Percentiles rank a stretch among this genome's conserved stretches.
Evolutionary conservation across 192 early-diverging fungal species (phyloP).

Genomic region (Lunasporangiospora selenospora): DNA sequence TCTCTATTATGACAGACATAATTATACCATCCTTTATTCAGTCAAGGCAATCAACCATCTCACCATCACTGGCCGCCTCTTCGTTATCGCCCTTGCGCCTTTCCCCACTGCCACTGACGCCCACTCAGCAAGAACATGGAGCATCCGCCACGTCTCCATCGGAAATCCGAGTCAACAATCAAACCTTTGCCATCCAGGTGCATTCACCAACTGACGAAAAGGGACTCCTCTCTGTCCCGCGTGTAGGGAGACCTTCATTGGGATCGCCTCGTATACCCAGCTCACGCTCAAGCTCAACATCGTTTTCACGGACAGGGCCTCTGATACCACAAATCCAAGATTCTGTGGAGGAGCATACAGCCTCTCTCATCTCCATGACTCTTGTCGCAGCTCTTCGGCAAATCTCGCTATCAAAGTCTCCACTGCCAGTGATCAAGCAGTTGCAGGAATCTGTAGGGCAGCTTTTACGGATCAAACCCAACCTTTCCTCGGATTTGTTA

Average conservation of each 20-base stretch:
- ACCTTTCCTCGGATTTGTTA: conserved; percentile 57
- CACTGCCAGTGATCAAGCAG: conserved; percentile 51
- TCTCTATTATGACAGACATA: conserved; percentile 51
- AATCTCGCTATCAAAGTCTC: conserved; percentile 40
- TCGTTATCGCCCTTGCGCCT: not conserved
- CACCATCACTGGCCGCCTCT: not conserved
- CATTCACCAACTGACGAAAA: conserved; percentile 40
- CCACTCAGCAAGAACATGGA: not conserved
- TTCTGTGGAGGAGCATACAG: conserved; percentile 48
- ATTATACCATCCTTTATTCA: conserved; percentile 54
- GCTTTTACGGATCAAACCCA: conserved; percentile 54
- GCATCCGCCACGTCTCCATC: conserved; percentile 26
- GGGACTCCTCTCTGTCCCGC: conserved; percentile 22
- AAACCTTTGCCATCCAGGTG: conserved; percentile 33
- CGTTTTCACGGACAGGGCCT: conserved; percentile 8
- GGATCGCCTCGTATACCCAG: conserved; percentile 19
- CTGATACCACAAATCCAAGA: conserved; percentile 22
- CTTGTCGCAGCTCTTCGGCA: conserved; percentile 58
- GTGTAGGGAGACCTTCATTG: not conserved
- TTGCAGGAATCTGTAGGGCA: conserved; percentile 55
- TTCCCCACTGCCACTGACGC: conserved; percentile 11
- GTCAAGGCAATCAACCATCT: conserved; percentile 11
- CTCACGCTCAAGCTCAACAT: conserved; percentile 25
- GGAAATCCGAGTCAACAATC: conserved; percentile 39
- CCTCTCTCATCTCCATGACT: conserved; percentile 58